A percentile compares a stretch with the other conserved stretches of the same genome.
Conservation (phyloP, 768 basidiomycete species). For the Phlebiopsis gigantea region DNA sequence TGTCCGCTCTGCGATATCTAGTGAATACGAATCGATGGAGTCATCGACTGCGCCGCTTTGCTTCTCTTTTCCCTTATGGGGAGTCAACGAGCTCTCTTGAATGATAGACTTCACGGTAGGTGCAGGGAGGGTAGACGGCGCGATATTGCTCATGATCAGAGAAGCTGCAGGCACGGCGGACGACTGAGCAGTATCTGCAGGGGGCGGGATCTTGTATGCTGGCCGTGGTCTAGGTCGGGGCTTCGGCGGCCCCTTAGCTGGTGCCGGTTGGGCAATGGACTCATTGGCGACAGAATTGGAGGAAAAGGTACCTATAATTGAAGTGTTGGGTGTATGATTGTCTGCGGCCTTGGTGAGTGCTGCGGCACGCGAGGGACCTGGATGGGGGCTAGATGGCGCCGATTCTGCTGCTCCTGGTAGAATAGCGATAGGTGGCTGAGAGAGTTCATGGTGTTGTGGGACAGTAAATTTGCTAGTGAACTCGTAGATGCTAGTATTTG, state of each 20-base stretch:
- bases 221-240: conserved; percentile 10
- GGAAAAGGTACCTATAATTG: conserved; percentile 1
- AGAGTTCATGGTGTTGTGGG: background rate
- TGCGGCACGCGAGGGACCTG: too few relatives aligned
- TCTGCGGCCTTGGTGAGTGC: too few relatives aligned
- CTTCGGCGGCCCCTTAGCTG: background rate
- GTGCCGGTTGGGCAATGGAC: background rate
- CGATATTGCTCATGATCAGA: conserved; percentile 4
- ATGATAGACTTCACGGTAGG: background rate
- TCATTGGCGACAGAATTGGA: background rate
- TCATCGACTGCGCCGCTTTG: background rate
- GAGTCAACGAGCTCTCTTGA: background rate
- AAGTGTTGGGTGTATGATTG: background rate
- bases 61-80: background rate
- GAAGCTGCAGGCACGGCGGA: background rate
- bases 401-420: conserved; percentile 5
- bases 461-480: background rate
- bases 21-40: conserved; percentile 11
- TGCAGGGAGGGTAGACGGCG: background rate
- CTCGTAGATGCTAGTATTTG: background rate
- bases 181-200: background rate
- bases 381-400: background rate
- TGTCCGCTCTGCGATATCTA: conserved; percentile 28
- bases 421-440: conserved; percentile 13
- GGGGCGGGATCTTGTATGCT: background rate